Percentiles rank a stretch among this genome's conserved stretches.
phyloP scores from a whole-genome alignment of 441 rosid species.

The Manihot esculenta region DNA sequence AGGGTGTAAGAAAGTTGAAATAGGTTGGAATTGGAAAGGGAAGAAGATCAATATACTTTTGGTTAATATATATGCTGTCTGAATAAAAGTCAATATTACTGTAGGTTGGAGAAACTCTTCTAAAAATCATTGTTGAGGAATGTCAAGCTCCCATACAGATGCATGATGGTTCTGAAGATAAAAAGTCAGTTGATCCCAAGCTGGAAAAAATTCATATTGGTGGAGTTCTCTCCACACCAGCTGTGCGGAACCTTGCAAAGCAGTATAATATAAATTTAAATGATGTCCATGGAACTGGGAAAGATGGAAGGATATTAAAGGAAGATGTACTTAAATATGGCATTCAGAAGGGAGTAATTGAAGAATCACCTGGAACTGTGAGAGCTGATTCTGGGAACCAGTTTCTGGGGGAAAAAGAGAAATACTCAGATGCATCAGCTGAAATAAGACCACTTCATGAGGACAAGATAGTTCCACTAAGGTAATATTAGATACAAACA shows the following conservation, averaged over 20 bases:
- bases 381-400: slow-evolving; percentile 26
- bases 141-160: slow-evolving; percentile 27
- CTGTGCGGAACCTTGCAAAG: slow-evolving; percentile 74
- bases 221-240: slow-evolving; percentile 65
- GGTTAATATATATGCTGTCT: neutral
- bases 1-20: neutral
- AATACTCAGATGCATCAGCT: slow-evolving; percentile 18
- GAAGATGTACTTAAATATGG: slow-evolving; percentile 67
- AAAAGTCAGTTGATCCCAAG: slow-evolving; percentile 22
- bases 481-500: slow-evolving; percentile 44
- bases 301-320: slow-evolving; percentile 70
- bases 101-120: slow-evolving; percentile 88
- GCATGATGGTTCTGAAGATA: slow-evolving; percentile 19
- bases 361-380: slow-evolving; percentile 30
- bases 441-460: slow-evolving; percentile 27
- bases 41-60: neutral
- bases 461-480: slow-evolving; percentile 63
- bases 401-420: slow-evolving; percentile 25
- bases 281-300: slow-evolving; percentile 64
- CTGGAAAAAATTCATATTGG: slow-evolving; percentile 28
- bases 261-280: slow-evolving; percentile 56
- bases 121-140: slow-evolving; percentile 59
- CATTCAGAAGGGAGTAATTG: slow-evolving; percentile 43
- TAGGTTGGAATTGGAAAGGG: neutral
- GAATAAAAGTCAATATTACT: slow-evolving; percentile 8